Evolutionary conservation across 2,329 filamentous ascomycete species (phyloP).

Genomic region (Clonostachys solani): DNA sequence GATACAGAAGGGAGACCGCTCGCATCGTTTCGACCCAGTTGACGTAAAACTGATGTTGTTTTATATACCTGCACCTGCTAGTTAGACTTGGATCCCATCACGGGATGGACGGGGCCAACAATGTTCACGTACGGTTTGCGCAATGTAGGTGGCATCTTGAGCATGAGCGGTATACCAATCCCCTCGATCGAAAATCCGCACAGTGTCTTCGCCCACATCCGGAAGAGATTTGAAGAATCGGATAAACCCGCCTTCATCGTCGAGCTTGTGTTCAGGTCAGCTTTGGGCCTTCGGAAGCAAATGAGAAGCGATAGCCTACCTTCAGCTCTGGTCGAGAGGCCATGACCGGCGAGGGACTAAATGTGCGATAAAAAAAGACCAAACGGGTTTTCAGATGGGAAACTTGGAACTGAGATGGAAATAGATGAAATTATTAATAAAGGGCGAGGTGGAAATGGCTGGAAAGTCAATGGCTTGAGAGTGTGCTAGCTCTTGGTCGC

Average conservation of each 20-base stretch:
- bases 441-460: too few species aligned
- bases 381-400: background rate
- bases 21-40: slow-evolving; percentile 78
- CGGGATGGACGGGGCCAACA: background rate
- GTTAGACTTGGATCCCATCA: background rate
- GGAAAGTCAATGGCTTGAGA: background rate
- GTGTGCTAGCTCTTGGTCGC: background rate
- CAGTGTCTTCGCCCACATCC: slow-evolving; percentile 63
- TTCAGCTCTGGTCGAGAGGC: slow-evolving; percentile 69
- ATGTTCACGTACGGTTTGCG: slow-evolving; percentile 55
- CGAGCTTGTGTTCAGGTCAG: slow-evolving; percentile 54
- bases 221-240: slow-evolving; percentile 90
- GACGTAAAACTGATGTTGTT: slow-evolving; percentile 90
- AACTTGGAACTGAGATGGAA: background rate
- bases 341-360: slow-evolving; percentile 39
- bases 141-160: slow-evolving; percentile 79
- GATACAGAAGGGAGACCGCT: slow-evolving; percentile 91
- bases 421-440: background rate
- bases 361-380: background rate
- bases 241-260: slow-evolving; percentile 96
- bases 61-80: slow-evolving; percentile 72
- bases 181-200: slow-evolving; percentile 89
- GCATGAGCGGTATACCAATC: slow-evolving; percentile 97
- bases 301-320: slow-evolving; percentile 30
- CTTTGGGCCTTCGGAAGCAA: slow-evolving; percentile 2